Evolutionary conservation across 2,329 filamentous ascomycete genomes (phyloP).

Genomic region (Diaporthe sp.): DNA sequence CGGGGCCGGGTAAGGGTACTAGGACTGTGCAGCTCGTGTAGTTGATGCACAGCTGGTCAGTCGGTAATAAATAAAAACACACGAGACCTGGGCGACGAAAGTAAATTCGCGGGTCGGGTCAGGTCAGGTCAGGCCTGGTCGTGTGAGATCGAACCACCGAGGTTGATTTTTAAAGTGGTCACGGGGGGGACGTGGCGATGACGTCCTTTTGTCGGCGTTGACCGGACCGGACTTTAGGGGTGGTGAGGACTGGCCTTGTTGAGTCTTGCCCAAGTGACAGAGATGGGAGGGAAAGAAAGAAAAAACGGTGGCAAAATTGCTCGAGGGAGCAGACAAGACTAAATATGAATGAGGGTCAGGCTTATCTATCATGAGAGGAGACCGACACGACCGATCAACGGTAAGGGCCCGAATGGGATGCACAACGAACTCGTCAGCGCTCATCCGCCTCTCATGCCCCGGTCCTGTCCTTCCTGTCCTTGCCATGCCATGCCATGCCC

Average conservation of each 20-base stretch:
- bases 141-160: slow-evolving; percentile 9
- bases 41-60: slow-evolving; percentile 2
- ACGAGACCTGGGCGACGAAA: slow-evolving; percentile 5
- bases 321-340: slow-evolving; percentile 10
- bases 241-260: slow-evolving; percentile 6
- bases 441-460: slow-evolving; percentile 5
- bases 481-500: not conserved
- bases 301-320: not conserved
- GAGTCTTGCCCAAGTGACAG: slow-evolving; percentile 22
- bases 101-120: not conserved
- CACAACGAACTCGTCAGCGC: slow-evolving; percentile 29
- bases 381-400: slow-evolving; percentile 25
- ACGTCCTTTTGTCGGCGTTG: slow-evolving; percentile 23
- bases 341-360: slow-evolving; percentile 28
- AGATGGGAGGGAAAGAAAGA: not conserved
- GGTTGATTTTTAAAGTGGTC: slow-evolving; percentile 21
- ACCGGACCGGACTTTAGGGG: slow-evolving; percentile 19
- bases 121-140: slow-evolving; percentile 1
- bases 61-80: not conserved
- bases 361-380: slow-evolving; percentile 19
- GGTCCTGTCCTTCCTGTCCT: slow-evolving; percentile 8
- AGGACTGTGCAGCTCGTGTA: slow-evolving; percentile 11
- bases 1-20: not conserved
- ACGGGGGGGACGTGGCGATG: slow-evolving; percentile 23
- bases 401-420: slow-evolving; percentile 17